Conservation (phyloP, 257 asterid species). For the Galeopsis tetrahit region DNA sequence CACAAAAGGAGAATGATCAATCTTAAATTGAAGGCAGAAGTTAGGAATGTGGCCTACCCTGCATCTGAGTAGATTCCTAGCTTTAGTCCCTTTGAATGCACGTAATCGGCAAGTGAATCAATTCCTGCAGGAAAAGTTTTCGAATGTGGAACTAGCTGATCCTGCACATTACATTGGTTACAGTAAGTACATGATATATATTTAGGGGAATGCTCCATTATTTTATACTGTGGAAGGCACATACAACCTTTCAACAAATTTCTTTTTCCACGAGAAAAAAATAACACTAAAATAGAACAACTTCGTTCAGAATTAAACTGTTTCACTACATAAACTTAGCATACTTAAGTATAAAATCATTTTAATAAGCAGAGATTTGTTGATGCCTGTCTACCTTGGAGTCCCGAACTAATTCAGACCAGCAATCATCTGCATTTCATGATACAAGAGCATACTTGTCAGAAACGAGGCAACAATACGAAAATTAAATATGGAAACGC, state of each 20-base stretch:
- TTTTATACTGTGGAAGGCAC: neutral
- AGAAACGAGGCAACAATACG: constrained; percentile 25
- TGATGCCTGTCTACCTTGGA: constrained; percentile 50
- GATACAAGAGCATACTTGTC: constrained; percentile 18
- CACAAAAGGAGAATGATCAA: constrained; percentile 26
- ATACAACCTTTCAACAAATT: neutral
- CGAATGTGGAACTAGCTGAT: constrained; percentile 66
- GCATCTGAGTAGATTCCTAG: constrained; percentile 98
- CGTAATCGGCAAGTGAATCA: constrained; percentile 86
- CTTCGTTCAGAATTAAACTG: neutral
- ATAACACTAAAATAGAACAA: neutral
- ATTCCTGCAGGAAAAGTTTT: constrained; percentile 87
- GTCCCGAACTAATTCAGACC: constrained; percentile 70
- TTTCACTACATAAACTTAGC: constrained; percentile 4
- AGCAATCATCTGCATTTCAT: constrained; percentile 87
- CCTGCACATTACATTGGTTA: constrained; percentile 52
- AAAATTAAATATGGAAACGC: constrained; percentile 21
- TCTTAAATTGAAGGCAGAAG: constrained; percentile 14
- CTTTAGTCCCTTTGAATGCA: constrained; percentile 89
- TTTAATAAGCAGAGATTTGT: constrained; percentile 13
- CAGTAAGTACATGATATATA: constrained; percentile 18
- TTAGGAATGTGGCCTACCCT: constrained; percentile 61
- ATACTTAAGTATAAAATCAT: constrained; percentile 16
- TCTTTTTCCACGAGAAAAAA: neutral
- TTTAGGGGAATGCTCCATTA: neutral